Percentiles rank a stretch among this genome's conserved stretches.
These are phyloP conservation scores for Achaetomiella virescens DNA, from an alignment of 495 filamentous ascomycete species.

Conservation along the genomic window DNA sequence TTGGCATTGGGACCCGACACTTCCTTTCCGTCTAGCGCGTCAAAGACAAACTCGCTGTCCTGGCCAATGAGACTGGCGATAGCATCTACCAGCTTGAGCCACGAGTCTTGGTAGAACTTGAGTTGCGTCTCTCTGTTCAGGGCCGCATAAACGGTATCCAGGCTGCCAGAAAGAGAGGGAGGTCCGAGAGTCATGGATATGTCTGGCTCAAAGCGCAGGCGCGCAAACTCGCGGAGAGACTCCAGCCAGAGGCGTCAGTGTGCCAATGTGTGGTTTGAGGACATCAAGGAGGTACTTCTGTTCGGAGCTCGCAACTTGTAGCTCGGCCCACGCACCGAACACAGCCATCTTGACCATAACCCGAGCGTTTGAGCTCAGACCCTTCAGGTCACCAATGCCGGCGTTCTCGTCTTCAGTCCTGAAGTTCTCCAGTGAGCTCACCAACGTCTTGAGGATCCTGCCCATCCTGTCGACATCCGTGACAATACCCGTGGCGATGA, in stretches of 20 bases:
- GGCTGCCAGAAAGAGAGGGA: conserved; percentile 63
- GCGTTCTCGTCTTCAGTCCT: conserved; percentile 76
- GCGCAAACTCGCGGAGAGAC: conserved; percentile 88
- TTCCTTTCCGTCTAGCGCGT: conserved; percentile 86
- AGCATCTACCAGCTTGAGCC: conserved; percentile 93
- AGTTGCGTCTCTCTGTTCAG: conserved; percentile 90
- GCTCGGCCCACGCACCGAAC: conserved; percentile 96
- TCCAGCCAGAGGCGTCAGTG: conserved; percentile 84
- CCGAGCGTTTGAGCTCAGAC: conserved; percentile 89
- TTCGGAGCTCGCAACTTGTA: conserved; percentile 93
- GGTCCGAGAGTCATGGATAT: conserved; percentile 83
- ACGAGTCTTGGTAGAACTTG: conserved; percentile 95
- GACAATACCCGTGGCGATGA: conserved; percentile 95
- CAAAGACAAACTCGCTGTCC: conserved; percentile 95
- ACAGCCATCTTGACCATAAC: conserved; percentile 98
- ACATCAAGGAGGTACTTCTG: conserved; percentile 85
- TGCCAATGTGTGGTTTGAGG: conserved; percentile 82
- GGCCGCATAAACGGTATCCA: conserved; percentile 88
- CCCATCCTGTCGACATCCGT: conserved; percentile 98
- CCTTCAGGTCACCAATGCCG: conserved; percentile 86
- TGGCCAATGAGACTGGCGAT: conserved; percentile 97
- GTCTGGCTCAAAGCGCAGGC: conserved; percentile 90
- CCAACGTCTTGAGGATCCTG: conserved; percentile 85
- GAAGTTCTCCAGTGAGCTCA: conserved; percentile 89
- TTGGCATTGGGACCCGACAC: conserved; percentile 45